phyloP scores from a whole-genome alignment of 1,284 basidiomycete species.

The Papiliotrema laurentii region DNA sequence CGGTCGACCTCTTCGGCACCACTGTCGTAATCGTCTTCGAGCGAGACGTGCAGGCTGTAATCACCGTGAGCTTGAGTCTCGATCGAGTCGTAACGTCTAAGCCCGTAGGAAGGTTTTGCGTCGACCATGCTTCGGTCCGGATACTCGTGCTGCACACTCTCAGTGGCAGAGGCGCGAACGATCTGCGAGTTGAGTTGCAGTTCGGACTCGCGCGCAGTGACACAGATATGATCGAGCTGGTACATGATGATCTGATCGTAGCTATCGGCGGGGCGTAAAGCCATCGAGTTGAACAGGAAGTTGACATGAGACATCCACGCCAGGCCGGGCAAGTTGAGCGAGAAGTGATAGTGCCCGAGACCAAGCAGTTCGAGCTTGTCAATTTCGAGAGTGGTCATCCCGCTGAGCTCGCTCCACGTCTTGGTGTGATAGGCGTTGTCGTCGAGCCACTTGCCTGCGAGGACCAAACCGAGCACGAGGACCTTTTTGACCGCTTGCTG shows the following conservation, averaged over 20 bases:
- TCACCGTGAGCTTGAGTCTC: neutral
- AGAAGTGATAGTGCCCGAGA: slow-evolving; percentile 8
- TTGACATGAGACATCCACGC: neutral
- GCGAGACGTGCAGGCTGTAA: neutral
- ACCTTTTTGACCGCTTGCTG: slow-evolving; percentile 50
- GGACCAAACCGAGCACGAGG: slow-evolving; percentile 75
- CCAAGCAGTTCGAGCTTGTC: slow-evolving; percentile 28
- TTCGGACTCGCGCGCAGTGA: neutral
- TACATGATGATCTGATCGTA: neutral
- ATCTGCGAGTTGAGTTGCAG: neutral
- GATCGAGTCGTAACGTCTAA: neutral
- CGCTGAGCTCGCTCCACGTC: slow-evolving; percentile 62
- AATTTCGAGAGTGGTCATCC: slow-evolving; percentile 25
- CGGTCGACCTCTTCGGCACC: neutral
- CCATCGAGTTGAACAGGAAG: slow-evolving; percentile 8
- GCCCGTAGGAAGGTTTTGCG: neutral
- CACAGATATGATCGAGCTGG: neutral
- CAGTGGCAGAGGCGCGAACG: neutral
- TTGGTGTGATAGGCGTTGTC: slow-evolving; percentile 90
- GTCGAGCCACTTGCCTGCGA: slow-evolving; percentile 88
- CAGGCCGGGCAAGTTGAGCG: neutral
- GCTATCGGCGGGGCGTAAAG: neutral
- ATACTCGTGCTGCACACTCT: too few species aligned
- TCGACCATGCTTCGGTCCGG: neutral
- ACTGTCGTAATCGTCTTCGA: neutral